Evolutionary conservation across 176 grass and related monocot genomes (phyloP).

Genomic region (barley (Hordeum vulgare)): DNA sequence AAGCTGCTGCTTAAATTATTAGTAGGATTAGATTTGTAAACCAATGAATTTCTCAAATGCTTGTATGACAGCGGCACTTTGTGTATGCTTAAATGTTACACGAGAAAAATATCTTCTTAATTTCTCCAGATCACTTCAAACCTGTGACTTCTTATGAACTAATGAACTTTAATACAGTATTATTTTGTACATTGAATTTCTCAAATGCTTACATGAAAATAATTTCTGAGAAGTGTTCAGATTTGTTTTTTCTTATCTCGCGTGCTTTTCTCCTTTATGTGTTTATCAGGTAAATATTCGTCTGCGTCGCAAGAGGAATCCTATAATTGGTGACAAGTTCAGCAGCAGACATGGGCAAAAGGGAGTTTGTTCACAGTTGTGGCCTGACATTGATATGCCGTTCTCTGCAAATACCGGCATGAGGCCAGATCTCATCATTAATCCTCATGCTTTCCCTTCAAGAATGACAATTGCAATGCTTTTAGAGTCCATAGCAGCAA

Average conservation of each 20-base stretch:
- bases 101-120: not conserved
- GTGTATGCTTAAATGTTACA: not conserved
- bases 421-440: slow-evolving; percentile 93
- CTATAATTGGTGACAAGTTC: slow-evolving; percentile 97
- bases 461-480: slow-evolving; percentile 99
- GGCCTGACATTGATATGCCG: slow-evolving; percentile 98
- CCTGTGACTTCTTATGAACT: not conserved
- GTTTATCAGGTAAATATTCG: slow-evolving; percentile 77
- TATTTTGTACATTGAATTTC: slow-evolving; percentile 1
- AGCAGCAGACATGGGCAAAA: slow-evolving; percentile 98
- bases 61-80: not conserved
- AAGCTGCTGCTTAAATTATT: not conserved
- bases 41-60: not conserved
- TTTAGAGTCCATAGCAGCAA: slow-evolving; percentile 91
- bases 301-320: slow-evolving; percentile 70
- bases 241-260: slow-evolving; percentile 3
- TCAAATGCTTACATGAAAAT: not conserved
- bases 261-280: slow-evolving; percentile 6
- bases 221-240: not conserved
- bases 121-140: not conserved
- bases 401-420: slow-evolving; percentile 96
- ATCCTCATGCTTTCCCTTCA: slow-evolving; percentile 97
- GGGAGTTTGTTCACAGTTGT: slow-evolving; percentile 93
- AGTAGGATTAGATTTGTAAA: not conserved
- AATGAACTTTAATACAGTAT: not conserved